These are phyloP conservation scores for Ascoidea tarda DNA, from an alignment of 805 yeast genomes.

Conservation along the genomic window DNA sequence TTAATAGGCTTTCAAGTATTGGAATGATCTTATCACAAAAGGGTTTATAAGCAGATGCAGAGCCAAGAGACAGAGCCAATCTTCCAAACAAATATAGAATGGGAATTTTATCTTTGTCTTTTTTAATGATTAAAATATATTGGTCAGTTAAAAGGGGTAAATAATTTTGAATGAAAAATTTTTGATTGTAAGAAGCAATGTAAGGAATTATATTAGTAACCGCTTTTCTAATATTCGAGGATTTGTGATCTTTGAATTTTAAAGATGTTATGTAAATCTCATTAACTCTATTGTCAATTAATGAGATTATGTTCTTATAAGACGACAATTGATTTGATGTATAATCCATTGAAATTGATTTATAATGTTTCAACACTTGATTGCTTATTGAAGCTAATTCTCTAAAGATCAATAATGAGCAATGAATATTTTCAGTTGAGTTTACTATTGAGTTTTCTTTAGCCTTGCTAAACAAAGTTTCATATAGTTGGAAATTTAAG, in stretches of 20 bases:
- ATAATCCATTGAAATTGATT: not conserved
- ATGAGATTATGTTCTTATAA: not conserved
- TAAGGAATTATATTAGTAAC: slow-evolving; percentile 76
- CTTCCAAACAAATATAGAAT: slow-evolving; percentile 76
- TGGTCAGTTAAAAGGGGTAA: slow-evolving; percentile 68
- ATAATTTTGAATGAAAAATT: slow-evolving; percentile 63
- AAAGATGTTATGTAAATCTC: slow-evolving; percentile 6
- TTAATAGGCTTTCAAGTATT: slow-evolving; percentile 5
- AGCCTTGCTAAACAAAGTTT: slow-evolving; percentile 4
- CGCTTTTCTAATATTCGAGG: slow-evolving; percentile 64
- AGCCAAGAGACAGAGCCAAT: slow-evolving; percentile 37
- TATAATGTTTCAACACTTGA: slow-evolving; percentile 1
- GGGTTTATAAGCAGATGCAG: not conserved
- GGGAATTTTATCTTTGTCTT: slow-evolving; percentile 60
- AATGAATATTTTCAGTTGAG: slow-evolving; percentile 7
- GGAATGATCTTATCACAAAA: not conserved
- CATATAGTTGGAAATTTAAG: slow-evolving; percentile 1
- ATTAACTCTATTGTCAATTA: slow-evolving; percentile 5
- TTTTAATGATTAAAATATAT: slow-evolving; percentile 65
- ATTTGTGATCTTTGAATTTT: slow-evolving; percentile 64
- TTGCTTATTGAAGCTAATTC: slow-evolving; percentile 2
- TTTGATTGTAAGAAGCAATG: slow-evolving; percentile 65
- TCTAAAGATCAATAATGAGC: slow-evolving; percentile 7
- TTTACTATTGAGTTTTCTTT: slow-evolving; percentile 2
- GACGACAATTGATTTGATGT: not conserved